A percentile compares a stretch with the other conserved stretches of the same genome.
phyloP scores from a whole-genome alignment of 352 stramenopile species.

The Phytophthora hybrid region DNA sequence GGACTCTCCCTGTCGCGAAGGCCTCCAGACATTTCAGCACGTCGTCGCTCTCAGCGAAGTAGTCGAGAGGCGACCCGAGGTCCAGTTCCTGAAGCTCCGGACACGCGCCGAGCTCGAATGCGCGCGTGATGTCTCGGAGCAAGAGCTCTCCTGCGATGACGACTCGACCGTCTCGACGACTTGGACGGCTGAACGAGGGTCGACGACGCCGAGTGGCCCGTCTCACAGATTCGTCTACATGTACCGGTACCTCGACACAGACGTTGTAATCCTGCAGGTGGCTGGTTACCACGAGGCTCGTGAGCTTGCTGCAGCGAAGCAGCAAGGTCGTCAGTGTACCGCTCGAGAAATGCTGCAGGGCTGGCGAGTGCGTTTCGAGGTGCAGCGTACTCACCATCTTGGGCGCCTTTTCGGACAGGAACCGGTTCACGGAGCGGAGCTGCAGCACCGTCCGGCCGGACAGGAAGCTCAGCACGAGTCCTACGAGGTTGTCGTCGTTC shows the following conservation, averaged over 20 bases:
- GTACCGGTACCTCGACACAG: too few relatives aligned
- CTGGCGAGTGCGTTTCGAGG: slow-evolving; percentile 45
- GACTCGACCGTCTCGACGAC: not conserved
- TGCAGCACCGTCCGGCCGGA: slow-evolving; percentile 54
- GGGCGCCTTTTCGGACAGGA: slow-evolving; percentile 48
- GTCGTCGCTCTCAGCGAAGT: slow-evolving; percentile 60
- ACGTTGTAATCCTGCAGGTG: slow-evolving; percentile 25
- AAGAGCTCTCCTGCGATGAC: slow-evolving; percentile 28
- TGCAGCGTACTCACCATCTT: slow-evolving; percentile 52
- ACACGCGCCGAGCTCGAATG: slow-evolving; percentile 45
- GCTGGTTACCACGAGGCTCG: slow-evolving; percentile 51
- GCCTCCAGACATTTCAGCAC: slow-evolving; percentile 51
- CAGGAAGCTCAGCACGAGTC: slow-evolving; percentile 59
- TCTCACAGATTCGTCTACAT: not conserved
- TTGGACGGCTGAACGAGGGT: slow-evolving; percentile 30
- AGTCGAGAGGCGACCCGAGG: slow-evolving; percentile 60
- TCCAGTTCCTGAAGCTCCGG: slow-evolving; percentile 45
- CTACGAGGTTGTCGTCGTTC: slow-evolving; percentile 56
- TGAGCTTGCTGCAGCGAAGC: slow-evolving; percentile 45
- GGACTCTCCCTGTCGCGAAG: slow-evolving; percentile 29
- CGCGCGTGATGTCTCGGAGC: slow-evolving; percentile 32
- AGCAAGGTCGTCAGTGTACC: slow-evolving; percentile 47
- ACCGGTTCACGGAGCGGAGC: slow-evolving; percentile 52
- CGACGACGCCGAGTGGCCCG: slow-evolving; percentile 18
- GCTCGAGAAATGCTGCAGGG: slow-evolving; percentile 35